Evolutionary conservation across 2,329 filamentous ascomycete species (phyloP).

Genomic region (Triangularia verruculosa): DNA sequence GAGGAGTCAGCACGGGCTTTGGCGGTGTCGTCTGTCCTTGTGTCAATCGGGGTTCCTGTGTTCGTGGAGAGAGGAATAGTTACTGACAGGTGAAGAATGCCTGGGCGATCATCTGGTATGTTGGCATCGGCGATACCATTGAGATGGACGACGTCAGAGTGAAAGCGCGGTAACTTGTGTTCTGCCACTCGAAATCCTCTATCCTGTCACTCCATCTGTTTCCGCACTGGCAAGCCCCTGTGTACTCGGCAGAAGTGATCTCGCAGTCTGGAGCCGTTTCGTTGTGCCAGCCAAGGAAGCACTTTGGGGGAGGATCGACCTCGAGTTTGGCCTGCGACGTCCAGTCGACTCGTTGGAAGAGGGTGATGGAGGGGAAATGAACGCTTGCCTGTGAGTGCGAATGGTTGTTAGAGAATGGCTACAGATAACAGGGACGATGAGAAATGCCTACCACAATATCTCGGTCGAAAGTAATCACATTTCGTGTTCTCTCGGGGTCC

Average conservation of each 20-base stretch:
- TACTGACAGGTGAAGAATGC: slow-evolving; percentile 9
- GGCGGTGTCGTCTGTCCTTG: slow-evolving; percentile 4
- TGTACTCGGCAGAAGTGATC: background rate
- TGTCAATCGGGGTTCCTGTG: background rate
- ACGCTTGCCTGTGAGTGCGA: background rate
- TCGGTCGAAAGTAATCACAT: background rate
- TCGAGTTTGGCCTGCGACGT: slow-evolving; percentile 8
- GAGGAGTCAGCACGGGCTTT: slow-evolving; percentile 11
- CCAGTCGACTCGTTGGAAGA: slow-evolving; percentile 14
- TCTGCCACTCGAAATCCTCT: slow-evolving; percentile 11
- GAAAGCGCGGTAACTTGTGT: slow-evolving; percentile 13
- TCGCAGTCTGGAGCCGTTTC: slow-evolving; percentile 8
- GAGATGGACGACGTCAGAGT: slow-evolving; percentile 1
- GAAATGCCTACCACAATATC: slow-evolving; percentile 12
- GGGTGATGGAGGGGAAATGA: slow-evolving; percentile 13
- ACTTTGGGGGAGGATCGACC: slow-evolving; percentile 2
- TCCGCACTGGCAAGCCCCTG: slow-evolving; percentile 3
- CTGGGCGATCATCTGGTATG: slow-evolving; percentile 9
- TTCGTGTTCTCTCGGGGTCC: background rate
- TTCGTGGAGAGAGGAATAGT: background rate
- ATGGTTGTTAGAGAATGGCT: background rate
- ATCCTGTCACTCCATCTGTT: slow-evolving; percentile 7
- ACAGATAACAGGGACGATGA: background rate
- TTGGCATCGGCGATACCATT: slow-evolving; percentile 8
- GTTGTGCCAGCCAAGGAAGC: slow-evolving; percentile 15